Conservation (phyloP, 2,329 filamentous ascomycete genomes). For the Mycocentrospora acerina region DNA sequence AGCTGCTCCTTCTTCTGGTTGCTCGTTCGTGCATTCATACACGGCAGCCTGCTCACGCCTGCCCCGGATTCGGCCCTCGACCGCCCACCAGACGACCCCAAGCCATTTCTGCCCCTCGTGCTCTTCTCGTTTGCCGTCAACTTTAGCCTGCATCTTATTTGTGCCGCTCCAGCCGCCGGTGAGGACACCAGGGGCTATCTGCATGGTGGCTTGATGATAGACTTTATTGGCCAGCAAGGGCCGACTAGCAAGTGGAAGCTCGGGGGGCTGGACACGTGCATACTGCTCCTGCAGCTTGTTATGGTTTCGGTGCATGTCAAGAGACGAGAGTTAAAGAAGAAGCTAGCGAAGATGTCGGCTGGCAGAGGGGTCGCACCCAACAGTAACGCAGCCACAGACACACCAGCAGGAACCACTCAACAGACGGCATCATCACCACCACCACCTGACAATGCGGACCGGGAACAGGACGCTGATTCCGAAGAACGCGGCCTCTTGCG, state of each 20-base stretch:
- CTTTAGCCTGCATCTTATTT: conserved; percentile 54
- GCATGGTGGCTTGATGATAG: conserved; percentile 63
- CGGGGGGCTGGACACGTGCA: conserved; percentile 54
- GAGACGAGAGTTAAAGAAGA: conserved; percentile 50
- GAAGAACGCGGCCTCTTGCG: conserved; percentile 60
- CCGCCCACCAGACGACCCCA: conserved; percentile 52
- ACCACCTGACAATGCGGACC: conserved; percentile 16
- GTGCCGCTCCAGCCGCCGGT: conserved; percentile 45
- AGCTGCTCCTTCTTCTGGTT: conserved; percentile 63
- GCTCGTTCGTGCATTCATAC: conserved; percentile 55
- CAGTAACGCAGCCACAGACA: conserved; percentile 2
- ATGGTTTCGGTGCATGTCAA: conserved; percentile 59
- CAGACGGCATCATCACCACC: conserved; percentile 7
- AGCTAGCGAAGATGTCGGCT: conserved; percentile 28
- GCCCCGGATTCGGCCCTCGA: conserved; percentile 52
- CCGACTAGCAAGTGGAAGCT: conserved; percentile 57
- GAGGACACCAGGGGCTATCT: conserved; percentile 57
- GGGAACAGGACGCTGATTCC: conserved; percentile 57
- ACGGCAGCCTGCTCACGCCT: conserved; percentile 61
- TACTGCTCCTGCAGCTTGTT: conserved; percentile 58
- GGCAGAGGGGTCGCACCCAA: conserved; percentile 13
- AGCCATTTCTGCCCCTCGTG: conserved; percentile 57
- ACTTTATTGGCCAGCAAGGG: conserved; percentile 64
- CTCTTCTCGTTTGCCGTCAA: conserved; percentile 58
- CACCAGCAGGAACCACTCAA: conserved; percentile 8